Evolutionary conservation across 768 basidiomycete species (phyloP).

Genomic region (Kondoa malvinella): DNA sequence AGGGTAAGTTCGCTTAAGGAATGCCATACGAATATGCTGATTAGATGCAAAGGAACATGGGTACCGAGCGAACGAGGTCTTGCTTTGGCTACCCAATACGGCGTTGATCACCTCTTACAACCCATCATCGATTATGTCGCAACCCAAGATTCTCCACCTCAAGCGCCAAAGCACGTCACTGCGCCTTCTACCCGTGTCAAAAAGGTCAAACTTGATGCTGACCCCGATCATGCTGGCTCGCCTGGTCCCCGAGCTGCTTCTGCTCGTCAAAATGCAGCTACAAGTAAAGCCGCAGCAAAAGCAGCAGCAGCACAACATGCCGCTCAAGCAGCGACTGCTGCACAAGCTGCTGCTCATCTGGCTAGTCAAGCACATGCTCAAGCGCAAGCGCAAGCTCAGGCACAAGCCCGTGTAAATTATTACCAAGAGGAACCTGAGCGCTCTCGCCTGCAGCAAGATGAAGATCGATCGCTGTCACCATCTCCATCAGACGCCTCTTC

Average conservation of each 20-base stretch:
- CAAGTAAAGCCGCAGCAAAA: not conserved
- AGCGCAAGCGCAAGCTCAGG: not conserved
- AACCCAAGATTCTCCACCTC: conserved; percentile 65
- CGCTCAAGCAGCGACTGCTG: conserved; percentile 12
- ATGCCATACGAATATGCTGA: not conserved
- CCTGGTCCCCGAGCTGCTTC: not conserved
- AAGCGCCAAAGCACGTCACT: conserved; percentile 85
- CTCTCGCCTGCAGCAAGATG: conserved; percentile 39
- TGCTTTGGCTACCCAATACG: conserved; percentile 72
- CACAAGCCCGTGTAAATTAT: not conserved
- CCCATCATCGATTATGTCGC: conserved; percentile 91
- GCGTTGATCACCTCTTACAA: conserved; percentile 65
- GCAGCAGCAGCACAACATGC: conserved; percentile 9
- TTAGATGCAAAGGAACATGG: conserved; percentile 62
- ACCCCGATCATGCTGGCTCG: not conserved
- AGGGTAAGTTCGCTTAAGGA: conserved; percentile 46
- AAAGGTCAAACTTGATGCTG: conserved; percentile 19
- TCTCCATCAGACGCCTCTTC: conserved; percentile 69
- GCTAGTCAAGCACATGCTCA: conserved; percentile 4
- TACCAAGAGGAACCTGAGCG: conserved; percentile 5
- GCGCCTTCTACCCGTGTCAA: conserved; percentile 39
- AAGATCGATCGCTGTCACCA: conserved; percentile 77
- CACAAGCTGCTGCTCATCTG: not conserved
- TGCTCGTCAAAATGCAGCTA: not conserved
- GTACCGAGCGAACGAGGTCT: conserved; percentile 86